A percentile compares a stretch with the other conserved stretches of the same genome.
Conservation (phyloP, 331 rosid species). For the Cydonia oblonga region DNA sequence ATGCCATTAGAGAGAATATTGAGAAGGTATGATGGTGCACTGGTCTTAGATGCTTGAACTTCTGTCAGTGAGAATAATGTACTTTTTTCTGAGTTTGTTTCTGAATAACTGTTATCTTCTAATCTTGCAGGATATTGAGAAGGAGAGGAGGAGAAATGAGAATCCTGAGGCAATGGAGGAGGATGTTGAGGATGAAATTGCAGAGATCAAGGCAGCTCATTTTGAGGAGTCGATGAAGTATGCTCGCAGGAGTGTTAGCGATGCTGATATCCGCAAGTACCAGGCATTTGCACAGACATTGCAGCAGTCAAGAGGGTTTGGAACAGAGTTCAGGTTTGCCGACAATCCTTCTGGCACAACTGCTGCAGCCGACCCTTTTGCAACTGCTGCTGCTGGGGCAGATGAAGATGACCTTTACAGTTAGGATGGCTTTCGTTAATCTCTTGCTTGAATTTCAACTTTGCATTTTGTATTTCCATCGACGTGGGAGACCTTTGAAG, state of each 20-base stretch:
- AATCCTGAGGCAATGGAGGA: conserved; percentile 71
- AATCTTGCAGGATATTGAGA: conserved; percentile 67
- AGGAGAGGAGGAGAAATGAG: conserved; percentile 47
- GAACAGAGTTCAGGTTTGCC: conserved; percentile 76
- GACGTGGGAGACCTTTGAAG: conserved; percentile 12
- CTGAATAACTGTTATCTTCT: background rate
- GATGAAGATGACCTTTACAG: conserved; percentile 91
- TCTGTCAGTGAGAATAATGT: background rate
- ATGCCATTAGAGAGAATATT: conserved; percentile 91
- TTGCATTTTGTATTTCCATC: conserved; percentile 18
- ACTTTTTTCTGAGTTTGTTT: background rate
- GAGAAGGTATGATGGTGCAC: conserved; percentile 54
- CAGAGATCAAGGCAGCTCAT: conserved; percentile 89
- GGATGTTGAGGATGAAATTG: conserved; percentile 76
- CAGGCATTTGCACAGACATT: conserved; percentile 96
- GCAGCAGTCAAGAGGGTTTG: conserved; percentile 99
- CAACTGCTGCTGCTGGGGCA: conserved; percentile 53
- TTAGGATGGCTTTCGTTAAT: conserved; percentile 19
- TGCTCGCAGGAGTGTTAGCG: conserved; percentile 92
- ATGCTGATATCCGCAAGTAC: conserved; percentile 93
- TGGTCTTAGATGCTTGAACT: background rate
- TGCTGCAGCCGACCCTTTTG: conserved; percentile 66
- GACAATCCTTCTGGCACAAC: conserved; percentile 34
- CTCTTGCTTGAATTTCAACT: background rate
- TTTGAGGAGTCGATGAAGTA: conserved; percentile 95